Evolutionary conservation across 306 rosid species (phyloP).

Genomic region (Pueraria montana): DNA sequence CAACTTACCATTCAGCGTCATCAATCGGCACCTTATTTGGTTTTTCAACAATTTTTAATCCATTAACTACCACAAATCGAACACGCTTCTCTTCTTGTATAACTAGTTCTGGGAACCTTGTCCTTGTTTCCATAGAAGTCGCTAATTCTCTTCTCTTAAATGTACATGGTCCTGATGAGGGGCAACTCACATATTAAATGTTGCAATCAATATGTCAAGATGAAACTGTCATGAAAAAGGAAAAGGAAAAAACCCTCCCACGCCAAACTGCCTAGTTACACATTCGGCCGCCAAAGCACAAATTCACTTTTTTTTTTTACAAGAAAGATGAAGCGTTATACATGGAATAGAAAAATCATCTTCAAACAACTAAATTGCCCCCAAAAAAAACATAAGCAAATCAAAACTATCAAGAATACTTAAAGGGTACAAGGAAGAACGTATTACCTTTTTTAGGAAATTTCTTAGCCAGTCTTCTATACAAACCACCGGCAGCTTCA

Average conservation of each 20-base stretch:
- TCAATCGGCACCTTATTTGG: conserved; percentile 72
- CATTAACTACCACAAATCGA: conserved; percentile 96
- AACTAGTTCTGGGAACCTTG: conserved; percentile 91
- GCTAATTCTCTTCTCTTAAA: conserved; percentile 97
- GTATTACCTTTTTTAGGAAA: conserved; percentile 87
- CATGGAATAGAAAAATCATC: not conserved
- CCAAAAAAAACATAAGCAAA: not conserved
- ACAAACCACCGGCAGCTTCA: conserved; percentile 98
- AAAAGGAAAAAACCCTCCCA: not conserved
- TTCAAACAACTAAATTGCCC: conserved; percentile 4
- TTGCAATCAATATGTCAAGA: not conserved
- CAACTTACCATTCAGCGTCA: conserved; percentile 86
- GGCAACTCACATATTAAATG: conserved; percentile 37
- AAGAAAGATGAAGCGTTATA: not conserved
- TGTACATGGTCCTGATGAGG: conserved; percentile 67
- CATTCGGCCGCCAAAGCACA: not conserved
- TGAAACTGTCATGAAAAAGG: not conserved
- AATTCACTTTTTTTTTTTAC: not conserved
- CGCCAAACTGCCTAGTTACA: conserved; percentile 1
- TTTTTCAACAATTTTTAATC: conserved; percentile 85
- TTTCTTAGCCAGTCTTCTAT: conserved; percentile 90
- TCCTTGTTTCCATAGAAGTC: conserved; percentile 91
- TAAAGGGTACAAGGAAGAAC: not conserved
- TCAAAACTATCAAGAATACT: no score
- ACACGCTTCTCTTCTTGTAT: conserved; percentile 97